Evolutionary conservation across 768 basidiomycete species (phyloP).

Genomic region (Kwoniella sp.): DNA sequence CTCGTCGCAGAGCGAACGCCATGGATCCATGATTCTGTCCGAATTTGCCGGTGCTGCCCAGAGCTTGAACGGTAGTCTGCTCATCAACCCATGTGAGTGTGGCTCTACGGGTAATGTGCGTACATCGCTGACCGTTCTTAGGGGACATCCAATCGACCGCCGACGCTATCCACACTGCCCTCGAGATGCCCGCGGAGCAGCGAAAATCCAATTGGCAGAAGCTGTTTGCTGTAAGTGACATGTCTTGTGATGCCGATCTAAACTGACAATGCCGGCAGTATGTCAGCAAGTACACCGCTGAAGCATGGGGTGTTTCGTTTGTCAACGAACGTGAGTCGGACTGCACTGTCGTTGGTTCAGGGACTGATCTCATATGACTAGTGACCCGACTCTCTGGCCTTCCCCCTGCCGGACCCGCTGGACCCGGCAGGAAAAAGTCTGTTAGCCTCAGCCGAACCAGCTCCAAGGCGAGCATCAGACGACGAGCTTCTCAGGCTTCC

Average conservation of each 20-base stretch:
- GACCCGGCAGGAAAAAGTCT: constrained; percentile 32
- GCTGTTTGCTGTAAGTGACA: constrained; percentile 66
- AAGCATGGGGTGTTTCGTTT: constrained; percentile 49
- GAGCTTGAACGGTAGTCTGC: constrained; percentile 87
- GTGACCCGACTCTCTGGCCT: constrained; percentile 34
- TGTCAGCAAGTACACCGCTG: constrained; percentile 49
- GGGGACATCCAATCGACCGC: constrained; percentile 98
- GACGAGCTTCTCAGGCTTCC: constrained; percentile 13
- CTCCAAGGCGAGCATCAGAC: constrained; percentile 29
- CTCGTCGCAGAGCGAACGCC: constrained; percentile 83
- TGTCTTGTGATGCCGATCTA: not conserved
- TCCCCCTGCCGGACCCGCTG: constrained; percentile 27
- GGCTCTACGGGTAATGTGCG: not conserved
- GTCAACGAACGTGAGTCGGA: constrained; percentile 44
- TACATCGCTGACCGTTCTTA: constrained; percentile 8
- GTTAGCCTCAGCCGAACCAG: constrained; percentile 25
- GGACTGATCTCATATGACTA: not conserved
- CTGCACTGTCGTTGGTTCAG: not conserved
- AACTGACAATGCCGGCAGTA: constrained; percentile 26
- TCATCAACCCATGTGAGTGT: constrained; percentile 75
- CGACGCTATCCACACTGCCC: constrained; percentile 91
- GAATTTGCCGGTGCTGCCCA: constrained; percentile 98
- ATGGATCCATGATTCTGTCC: constrained; percentile 95
- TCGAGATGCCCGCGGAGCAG: constrained; percentile 75
- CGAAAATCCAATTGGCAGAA: constrained; percentile 92